These are phyloP conservation scores for Gracilariopsis chorda DNA, from an alignment of 23 red algal species.

Conservation along the genomic window DNA sequence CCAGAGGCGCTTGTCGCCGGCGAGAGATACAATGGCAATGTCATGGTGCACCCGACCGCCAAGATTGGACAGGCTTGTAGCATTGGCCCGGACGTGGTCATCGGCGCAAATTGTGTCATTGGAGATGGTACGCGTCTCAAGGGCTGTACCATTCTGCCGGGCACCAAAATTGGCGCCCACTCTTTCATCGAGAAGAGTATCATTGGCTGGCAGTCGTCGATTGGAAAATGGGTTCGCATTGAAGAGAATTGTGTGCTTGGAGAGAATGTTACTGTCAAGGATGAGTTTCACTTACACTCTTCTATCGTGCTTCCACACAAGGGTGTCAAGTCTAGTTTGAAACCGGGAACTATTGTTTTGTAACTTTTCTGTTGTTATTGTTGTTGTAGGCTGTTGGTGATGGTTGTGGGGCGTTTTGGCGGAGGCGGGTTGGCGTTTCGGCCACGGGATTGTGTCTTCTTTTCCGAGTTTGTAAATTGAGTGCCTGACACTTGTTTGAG, in stretches of 20 bases:
- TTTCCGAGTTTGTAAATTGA: too few relatives aligned
- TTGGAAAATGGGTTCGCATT: constrained; percentile 92
- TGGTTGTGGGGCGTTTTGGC: neutral
- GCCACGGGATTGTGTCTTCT: too few relatives aligned
- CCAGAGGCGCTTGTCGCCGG: constrained; percentile 59
- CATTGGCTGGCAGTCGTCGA: constrained; percentile 84
- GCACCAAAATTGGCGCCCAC: constrained; percentile 61
- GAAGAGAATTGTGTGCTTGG: constrained; percentile 87
- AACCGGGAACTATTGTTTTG: constrained; percentile 75
- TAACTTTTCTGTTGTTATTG: constrained; percentile 1
- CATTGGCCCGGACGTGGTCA: constrained; percentile 95
- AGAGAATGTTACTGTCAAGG: constrained; percentile 88
- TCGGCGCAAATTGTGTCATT: constrained; percentile 84
- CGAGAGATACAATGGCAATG: constrained; percentile 78
- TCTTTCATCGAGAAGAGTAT: constrained; percentile 80
- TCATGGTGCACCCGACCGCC: constrained; percentile 80
- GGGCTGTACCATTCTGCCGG: constrained; percentile 58
- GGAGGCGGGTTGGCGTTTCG: too few relatives aligned
- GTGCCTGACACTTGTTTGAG: too few relatives aligned
- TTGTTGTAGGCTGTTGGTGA: too few relatives aligned
- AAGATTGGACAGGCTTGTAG: constrained; percentile 62
- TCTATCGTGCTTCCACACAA: constrained; percentile 95
- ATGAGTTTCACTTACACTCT: constrained; percentile 86
- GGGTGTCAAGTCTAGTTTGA: constrained; percentile 78
- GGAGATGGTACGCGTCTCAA: constrained; percentile 86